Evolutionary conservation across 768 basidiomycete species (phyloP).

Genomic region (Podaxis rugospora): DNA sequence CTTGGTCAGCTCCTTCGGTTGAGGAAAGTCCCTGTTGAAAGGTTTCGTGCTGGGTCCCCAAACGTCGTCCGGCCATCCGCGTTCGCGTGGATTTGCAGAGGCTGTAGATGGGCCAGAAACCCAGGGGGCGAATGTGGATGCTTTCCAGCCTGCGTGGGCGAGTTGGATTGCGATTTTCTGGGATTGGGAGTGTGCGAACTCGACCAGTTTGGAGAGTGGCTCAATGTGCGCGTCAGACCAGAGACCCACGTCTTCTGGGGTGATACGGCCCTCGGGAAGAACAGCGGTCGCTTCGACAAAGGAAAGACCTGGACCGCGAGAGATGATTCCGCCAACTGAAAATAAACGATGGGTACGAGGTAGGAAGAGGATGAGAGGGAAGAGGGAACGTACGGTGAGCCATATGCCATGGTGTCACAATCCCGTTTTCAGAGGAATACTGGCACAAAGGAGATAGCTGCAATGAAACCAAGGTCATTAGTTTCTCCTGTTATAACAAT

Average conservation of each 20-base stretch:
- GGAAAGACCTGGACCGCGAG: slow-evolving; percentile 51
- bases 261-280: slow-evolving; percentile 57
- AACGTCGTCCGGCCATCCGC: slow-evolving; percentile 54
- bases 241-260: slow-evolving; percentile 59
- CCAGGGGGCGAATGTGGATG: slow-evolving; percentile 62
- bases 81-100: slow-evolving; percentile 29
- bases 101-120: slow-evolving; percentile 20
- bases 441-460: slow-evolving; percentile 57
- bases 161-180: slow-evolving; percentile 74
- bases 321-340: slow-evolving; percentile 49
- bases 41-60: slow-evolving; percentile 53
- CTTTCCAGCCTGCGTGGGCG: slow-evolving; percentile 76
- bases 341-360: slow-evolving; percentile 1
- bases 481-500: neutral
- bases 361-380: slow-evolving; percentile 14
- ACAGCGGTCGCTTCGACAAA: slow-evolving; percentile 67
- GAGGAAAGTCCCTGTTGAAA: slow-evolving; percentile 36
- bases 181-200: slow-evolving; percentile 68
- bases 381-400: slow-evolving; percentile 51
- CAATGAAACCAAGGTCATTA: neutral
- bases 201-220: slow-evolving; percentile 41
- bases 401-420: slow-evolving; percentile 50
- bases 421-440: slow-evolving; percentile 54
- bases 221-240: slow-evolving; percentile 59
- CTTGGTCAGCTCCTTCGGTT: slow-evolving; percentile 51